Evolutionary conservation across 2,329 filamentous ascomycete genomes (phyloP).

Genomic region (Fusarium begoniae): DNA sequence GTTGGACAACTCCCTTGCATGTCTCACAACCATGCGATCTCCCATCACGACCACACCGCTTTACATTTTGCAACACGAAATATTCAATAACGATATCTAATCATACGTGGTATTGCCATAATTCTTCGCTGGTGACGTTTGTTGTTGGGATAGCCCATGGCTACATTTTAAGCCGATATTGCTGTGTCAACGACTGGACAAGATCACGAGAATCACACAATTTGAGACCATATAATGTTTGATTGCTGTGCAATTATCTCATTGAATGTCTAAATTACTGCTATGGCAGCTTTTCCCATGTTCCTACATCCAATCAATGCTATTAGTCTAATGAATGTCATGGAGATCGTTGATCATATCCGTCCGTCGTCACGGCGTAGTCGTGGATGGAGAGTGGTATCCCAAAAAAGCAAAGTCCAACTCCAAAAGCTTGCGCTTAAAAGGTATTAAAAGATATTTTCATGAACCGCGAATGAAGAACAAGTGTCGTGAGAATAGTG

Average conservation of each 20-base stretch:
- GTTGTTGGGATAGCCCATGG: neutral
- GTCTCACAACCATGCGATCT: slow-evolving; percentile 23
- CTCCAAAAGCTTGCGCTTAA: slow-evolving; percentile 31
- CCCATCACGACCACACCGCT: slow-evolving; percentile 23
- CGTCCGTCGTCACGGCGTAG: slow-evolving; percentile 38
- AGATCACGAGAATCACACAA: neutral
- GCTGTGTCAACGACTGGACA: neutral
- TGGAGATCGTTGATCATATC: slow-evolving; percentile 38
- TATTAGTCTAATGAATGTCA: slow-evolving; percentile 40
- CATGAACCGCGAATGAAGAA: slow-evolving; percentile 1
- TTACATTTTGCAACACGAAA: neutral
- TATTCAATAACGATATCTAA: neutral
- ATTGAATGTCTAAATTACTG: slow-evolving; percentile 17
- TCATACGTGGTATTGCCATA: neutral
- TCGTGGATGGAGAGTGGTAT: slow-evolving; percentile 29
- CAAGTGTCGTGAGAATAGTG: neutral
- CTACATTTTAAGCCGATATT: too few relatives aligned
- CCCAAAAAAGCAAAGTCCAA: slow-evolving; percentile 15
- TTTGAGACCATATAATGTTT: neutral
- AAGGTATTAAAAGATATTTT: slow-evolving; percentile 20
- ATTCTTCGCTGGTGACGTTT: neutral
- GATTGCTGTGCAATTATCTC: neutral
- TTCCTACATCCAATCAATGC: neutral
- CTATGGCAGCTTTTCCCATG: slow-evolving; percentile 9
- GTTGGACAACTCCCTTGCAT: slow-evolving; percentile 24